Conservation (phyloP, 176 grass and related monocot genomes). For the Raddia guianensis region DNA sequence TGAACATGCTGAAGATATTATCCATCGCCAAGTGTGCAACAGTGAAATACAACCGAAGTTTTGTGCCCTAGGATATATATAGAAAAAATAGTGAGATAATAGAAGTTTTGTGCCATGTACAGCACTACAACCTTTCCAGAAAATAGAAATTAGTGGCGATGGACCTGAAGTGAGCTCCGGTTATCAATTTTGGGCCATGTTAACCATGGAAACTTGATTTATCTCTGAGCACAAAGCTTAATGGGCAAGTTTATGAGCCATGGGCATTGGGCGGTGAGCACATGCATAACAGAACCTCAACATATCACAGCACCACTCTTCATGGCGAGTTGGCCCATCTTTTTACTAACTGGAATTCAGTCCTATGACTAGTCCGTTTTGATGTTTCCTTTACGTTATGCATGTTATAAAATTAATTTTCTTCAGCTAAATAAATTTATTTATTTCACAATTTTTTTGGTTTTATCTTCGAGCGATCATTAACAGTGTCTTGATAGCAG, state of each 20-base stretch:
- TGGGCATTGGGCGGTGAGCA: background rate
- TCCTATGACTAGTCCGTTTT: background rate
- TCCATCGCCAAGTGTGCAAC: too few species aligned
- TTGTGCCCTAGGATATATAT: too few species aligned
- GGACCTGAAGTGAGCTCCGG: background rate
- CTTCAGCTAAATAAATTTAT: background rate
- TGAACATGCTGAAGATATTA: too few species aligned
- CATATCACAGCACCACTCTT: background rate
- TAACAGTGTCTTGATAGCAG: background rate
- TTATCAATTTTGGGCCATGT: background rate
- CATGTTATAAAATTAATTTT: background rate
- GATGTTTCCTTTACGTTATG: background rate
- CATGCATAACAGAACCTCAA: background rate
- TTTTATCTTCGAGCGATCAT: background rate
- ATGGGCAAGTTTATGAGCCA: background rate
- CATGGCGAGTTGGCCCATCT: background rate
- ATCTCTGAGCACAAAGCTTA: background rate
- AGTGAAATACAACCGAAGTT: too few species aligned
- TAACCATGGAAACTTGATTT: background rate
- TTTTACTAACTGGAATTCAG: background rate
- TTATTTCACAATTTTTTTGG: background rate
- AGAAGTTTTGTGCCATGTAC: too few species aligned
- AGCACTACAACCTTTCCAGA: too few species aligned
- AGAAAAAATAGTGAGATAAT: too few species aligned
- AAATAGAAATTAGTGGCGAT: too few species aligned